Conservation (phyloP, 345 rosid species). For the Lepidium africanum region DNA sequence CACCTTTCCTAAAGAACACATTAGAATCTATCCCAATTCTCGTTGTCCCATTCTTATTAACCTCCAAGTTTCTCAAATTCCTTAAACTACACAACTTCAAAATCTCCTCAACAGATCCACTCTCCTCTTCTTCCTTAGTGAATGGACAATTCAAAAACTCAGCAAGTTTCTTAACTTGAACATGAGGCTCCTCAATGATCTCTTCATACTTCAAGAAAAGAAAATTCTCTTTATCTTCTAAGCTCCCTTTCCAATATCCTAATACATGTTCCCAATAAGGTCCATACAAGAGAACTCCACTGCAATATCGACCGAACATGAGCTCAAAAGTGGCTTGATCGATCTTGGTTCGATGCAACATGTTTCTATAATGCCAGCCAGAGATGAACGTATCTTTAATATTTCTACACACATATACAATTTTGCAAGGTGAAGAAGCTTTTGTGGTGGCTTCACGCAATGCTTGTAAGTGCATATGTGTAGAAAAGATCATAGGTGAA, state of each 20-base stretch:
- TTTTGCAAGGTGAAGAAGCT: conserved; percentile 32
- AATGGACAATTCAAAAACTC: conserved; percentile 43
- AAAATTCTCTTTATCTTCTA: conserved; percentile 32
- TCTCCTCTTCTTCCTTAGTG: conserved; percentile 33
- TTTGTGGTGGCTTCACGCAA: conserved; percentile 18
- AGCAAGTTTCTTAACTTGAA: conserved; percentile 33
- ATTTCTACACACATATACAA: conserved; percentile 47
- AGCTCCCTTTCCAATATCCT: conserved; percentile 45
- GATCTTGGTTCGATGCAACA: conserved; percentile 31
- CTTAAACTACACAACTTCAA: conserved; percentile 44
- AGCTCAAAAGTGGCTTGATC: conserved; percentile 17
- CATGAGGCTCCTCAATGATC: conserved; percentile 27
- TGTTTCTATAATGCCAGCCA: conserved; percentile 18
- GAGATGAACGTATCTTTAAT: conserved; percentile 37
- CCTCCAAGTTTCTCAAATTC: conserved; percentile 40
- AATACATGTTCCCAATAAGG: conserved; percentile 60
- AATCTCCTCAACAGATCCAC: conserved; percentile 32
- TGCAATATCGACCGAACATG: conserved; percentile 21
- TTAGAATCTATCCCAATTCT: conserved; percentile 23
- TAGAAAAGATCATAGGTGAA: conserved; percentile 40
- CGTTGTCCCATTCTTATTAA: conserved; percentile 34
- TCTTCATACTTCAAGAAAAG: conserved; percentile 52
- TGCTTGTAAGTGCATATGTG: conserved; percentile 25
- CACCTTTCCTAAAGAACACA: conserved; percentile 44
- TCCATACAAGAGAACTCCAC: conserved; percentile 40